Evolutionary conservation across 495 filamentous ascomycete genomes (phyloP).

Genomic region (Lineolata rhizophorae): DNA sequence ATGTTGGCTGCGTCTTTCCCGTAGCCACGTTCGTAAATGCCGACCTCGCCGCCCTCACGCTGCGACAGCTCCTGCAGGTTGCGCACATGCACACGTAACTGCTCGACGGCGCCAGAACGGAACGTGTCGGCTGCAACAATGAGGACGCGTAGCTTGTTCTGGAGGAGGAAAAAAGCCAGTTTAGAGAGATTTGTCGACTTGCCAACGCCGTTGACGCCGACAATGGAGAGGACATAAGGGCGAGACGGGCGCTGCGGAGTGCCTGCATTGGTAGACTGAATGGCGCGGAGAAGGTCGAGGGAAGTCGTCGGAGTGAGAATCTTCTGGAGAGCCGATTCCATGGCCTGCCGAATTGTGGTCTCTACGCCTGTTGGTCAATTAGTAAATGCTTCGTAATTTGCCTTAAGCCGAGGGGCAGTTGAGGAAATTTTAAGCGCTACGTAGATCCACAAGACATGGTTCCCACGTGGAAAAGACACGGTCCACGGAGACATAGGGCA

Average conservation of each 20-base stretch:
- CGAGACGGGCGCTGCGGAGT: slow-evolving; percentile 35
- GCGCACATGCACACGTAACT: slow-evolving; percentile 79
- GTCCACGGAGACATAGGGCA: no score
- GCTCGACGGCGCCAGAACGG: slow-evolving; percentile 90
- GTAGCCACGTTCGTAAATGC: slow-evolving; percentile 91
- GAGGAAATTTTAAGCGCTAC: no score
- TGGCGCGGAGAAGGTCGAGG: slow-evolving; percentile 81
- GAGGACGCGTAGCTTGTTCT: slow-evolving; percentile 90
- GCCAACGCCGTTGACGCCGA: slow-evolving; percentile 93
- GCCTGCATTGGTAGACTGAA: slow-evolving; percentile 53
- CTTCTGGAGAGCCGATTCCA: slow-evolving; percentile 76
- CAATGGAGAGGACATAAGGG: slow-evolving; percentile 92
- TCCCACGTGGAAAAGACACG: no score
- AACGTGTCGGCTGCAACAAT: slow-evolving; percentile 95
- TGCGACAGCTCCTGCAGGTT: slow-evolving; percentile 70
- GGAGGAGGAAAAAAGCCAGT: slow-evolving; percentile 89
- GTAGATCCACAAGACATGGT: no score
- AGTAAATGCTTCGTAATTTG: slow-evolving; percentile 3
- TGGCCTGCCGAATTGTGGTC: slow-evolving; percentile 54
- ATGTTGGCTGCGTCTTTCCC: slow-evolving; percentile 93
- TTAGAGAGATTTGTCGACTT: slow-evolving; percentile 95
- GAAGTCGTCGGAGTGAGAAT: slow-evolving; percentile 92
- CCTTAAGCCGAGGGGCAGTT: no score
- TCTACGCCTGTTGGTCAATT: slow-evolving; percentile 35
- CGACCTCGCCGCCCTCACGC: slow-evolving; percentile 63